Evolutionary conservation across 768 basidiomycete genomes (phyloP), one percentile per base, ranked within the genome.

Genomic region (Crassisporium funariophilum): DNA sequence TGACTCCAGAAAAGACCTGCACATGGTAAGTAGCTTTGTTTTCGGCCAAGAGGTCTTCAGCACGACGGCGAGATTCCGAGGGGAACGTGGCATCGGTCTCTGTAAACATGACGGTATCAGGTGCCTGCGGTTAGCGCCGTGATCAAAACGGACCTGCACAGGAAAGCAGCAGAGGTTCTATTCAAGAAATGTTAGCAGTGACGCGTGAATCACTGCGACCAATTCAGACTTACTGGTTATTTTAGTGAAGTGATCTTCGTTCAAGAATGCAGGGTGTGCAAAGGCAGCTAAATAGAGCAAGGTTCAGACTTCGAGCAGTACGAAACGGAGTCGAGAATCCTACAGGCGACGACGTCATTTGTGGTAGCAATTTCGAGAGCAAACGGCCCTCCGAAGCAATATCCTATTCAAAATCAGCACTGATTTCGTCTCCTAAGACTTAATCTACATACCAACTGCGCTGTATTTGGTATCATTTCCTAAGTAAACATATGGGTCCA

Each of bases 81-180:
- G 79, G 71, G 69, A 85, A 84, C 0, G 81, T 73, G 1, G 55
- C 50, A 57, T 85, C 84, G n/a, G 53, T 68, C 62, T 84, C 83
- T 79, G 57, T 5, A 38, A 16, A 3, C 4, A 11, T 20, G 7
- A 29, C 16, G 4, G 10, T 45, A 11, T 33, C 13, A 19, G 8
- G n/a, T 23, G 33, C 45, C 5, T 35, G 15, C 6, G 8, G 5
- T 19, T 5, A 20, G 11, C 12, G 21, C 2, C n/a, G 19, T 12
- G 27, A 27, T n/a, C 7, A 15, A 22, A 8, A 37, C 55, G 33
- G 41, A 77, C 82, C 82, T 49, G 80, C 81, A 47, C 79, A 81
- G 17, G 78, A 72, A 49, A 84, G 57, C 2, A 82, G 60, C 7
- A 84, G 59, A 0, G 81, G 83, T 12, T 69, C 83, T 84, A 46